These are phyloP conservation scores for Psilocybe azurescens DNA, from an alignment of 768 basidiomycete genomes.

Conservation along the genomic window DNA sequence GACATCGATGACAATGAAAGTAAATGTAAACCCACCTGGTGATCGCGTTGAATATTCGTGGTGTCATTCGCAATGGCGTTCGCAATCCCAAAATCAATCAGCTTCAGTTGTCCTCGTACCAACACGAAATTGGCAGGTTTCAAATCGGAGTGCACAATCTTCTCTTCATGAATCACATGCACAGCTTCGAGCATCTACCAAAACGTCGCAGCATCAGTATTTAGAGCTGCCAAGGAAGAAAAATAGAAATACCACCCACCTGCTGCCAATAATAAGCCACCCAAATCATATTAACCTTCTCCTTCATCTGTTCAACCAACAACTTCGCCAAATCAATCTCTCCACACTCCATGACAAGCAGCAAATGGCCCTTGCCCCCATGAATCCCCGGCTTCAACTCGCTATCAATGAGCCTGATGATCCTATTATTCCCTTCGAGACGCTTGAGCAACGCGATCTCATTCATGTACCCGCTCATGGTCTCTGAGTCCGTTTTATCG, in stretches of 20 bases:
- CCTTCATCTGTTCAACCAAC: conserved; percentile 82
- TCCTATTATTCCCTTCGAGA: conserved; percentile 91
- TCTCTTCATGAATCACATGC: conserved; percentile 97
- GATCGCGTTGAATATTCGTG: conserved; percentile 96
- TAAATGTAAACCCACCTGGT: conserved; percentile 62
- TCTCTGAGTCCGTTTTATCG: conserved; percentile 88
- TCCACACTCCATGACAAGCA: conserved; percentile 96
- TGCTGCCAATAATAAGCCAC: conserved; percentile 97
- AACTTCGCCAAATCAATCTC: conserved; percentile 91
- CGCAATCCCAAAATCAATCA: conserved; percentile 99
- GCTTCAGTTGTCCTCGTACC: conserved; percentile 92
- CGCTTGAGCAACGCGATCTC: conserved; percentile 93
- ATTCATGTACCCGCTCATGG: conserved; percentile 93
- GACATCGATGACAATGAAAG: no score
- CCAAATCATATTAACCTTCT: conserved; percentile 91
- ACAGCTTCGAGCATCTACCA: conserved; percentile 96
- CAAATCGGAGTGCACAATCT: conserved; percentile 97
- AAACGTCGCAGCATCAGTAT: conserved; percentile 3
- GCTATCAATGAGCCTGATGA: conserved; percentile 90
- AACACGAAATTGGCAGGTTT: conserved; percentile 99
- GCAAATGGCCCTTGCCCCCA: conserved; percentile 73
- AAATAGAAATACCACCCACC: conserved; percentile 47
- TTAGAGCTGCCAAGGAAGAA: not conserved
- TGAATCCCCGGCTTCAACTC: conserved; percentile 79
- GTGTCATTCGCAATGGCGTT: conserved; percentile 99